Base-by-base conservation (phyloP, 768 basidiomycete genomes). In the Boletus tomentosulus region DNA sequence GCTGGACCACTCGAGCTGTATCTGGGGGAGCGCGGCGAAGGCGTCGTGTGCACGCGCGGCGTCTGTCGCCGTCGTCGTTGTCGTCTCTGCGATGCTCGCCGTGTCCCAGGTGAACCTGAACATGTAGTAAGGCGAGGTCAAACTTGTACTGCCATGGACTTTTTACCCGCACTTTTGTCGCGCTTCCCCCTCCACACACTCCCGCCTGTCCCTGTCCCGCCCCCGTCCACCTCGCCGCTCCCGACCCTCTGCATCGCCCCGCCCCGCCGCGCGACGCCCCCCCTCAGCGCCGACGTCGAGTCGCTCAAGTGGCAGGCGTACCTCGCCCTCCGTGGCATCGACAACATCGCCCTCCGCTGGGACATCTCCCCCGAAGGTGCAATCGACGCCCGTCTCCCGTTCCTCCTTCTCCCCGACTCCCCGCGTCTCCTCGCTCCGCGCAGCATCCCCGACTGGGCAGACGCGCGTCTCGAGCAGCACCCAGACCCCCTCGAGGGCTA, bases 271-370 rank as follows among this genome's bases (percentile, higher is more conserved):
- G 15, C 55, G 57, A 30, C 62, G 30, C 59, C 62, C 47, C 61
- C 72, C 3, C 78, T 92, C 56, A 89, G 87, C 69, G 68, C 76
- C 50, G 90, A 92, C 70, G 84, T 92, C 60, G 89, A 92, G 61
- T 92, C 90, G 66, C 80, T 93, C 65, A 92, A 90, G 71, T 92
- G 90, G 90, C 91, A 93, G 68, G 88, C 91, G 0, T 91, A 87
- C 61, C 25, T 81, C 86, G 46, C 84, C 6, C 71, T 82, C 8
- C 74, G 87, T 53, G 83, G 81, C 8, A 63, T 87, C 55, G 64
- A 61, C 19, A 57, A 67, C 60, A 69, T 89, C 51, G 71, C 68
- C 22, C 66, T 91, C 13, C 81, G 87, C 42, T 87, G 81, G 72
- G 86, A 92, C 68, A 74, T 93, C 28, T 66, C 79, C 15, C 74